Percentiles rank a stretch among this genome's conserved stretches.
Conservation (phyloP, 1,284 basidiomycete species). For the Tilletia horrida region DNA sequence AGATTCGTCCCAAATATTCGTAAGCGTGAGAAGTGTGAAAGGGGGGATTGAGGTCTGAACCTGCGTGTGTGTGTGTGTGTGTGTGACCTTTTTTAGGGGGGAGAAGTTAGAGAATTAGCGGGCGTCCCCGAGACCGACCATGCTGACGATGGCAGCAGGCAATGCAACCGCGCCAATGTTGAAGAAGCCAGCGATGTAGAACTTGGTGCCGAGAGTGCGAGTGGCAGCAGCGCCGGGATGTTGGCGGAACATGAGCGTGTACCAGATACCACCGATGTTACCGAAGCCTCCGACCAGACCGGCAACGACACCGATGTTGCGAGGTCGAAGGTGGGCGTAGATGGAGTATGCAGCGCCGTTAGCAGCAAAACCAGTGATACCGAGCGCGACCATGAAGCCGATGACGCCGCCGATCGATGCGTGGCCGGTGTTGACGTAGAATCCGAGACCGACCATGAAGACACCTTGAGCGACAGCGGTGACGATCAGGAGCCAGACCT, state of each 20-base stretch:
- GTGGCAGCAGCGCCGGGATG: constrained; percentile 29
- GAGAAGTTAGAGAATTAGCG: not conserved
- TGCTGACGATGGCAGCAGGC: not conserved
- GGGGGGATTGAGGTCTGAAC: too few relatives aligned
- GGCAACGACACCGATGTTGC: constrained; percentile 32
- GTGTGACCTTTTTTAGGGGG: not conserved
- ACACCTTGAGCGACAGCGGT: constrained; percentile 61
- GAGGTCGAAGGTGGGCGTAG: constrained; percentile 38
- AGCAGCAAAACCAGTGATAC: constrained; percentile 41
- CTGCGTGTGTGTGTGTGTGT: too few relatives aligned
- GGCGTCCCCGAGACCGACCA: constrained; percentile 9
- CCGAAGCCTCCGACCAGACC: constrained; percentile 42
- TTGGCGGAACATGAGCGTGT: constrained; percentile 38
- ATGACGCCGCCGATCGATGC: constrained; percentile 38
- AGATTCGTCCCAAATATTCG: too few relatives aligned
- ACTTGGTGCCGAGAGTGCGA: constrained; percentile 41
- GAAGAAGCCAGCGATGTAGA: constrained; percentile 46
- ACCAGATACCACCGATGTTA: constrained; percentile 43
- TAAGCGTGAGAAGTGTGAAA: too few relatives aligned
- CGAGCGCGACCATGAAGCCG: constrained; percentile 45
- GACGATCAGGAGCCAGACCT: constrained; percentile 61
- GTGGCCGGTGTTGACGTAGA: constrained; percentile 58
- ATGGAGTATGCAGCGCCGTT: constrained; percentile 46
- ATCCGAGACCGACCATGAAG: constrained; percentile 59
- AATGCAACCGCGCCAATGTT: constrained; percentile 35